phyloP scores from a whole-genome alignment of 2,329 filamentous ascomycete genomes.

The Beauveria medogensis region DNA sequence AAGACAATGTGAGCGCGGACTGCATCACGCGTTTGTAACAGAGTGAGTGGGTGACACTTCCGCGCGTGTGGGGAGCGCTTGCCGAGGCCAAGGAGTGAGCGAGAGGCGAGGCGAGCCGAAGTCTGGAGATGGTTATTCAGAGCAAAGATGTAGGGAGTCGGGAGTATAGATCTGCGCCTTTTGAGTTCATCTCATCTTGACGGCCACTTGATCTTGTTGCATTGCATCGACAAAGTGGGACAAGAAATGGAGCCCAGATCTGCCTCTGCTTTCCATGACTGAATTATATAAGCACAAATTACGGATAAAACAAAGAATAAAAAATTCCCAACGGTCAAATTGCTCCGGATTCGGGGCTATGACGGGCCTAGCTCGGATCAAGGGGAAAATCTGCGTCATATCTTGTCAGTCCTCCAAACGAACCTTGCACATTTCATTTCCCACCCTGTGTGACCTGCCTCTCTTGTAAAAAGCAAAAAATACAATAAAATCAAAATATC shows the following conservation, averaged over 20 bases:
- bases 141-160: not conserved
- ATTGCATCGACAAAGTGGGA: not conserved
- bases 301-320: too few species aligned
- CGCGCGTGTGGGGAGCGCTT: conserved; percentile 24
- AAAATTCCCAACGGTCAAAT: too few species aligned
- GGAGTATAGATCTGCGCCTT: not conserved
- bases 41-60: conserved; percentile 22
- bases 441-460: too few species aligned
- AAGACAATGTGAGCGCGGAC: conserved; percentile 27
- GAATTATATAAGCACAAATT: too few species aligned
- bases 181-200: not conserved
- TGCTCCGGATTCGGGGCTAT: too few species aligned
- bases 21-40: conserved; percentile 22
- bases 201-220: not conserved
- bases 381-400: too few species aligned
- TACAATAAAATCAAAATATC: too few species aligned
- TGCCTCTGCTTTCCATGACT: too few species aligned
- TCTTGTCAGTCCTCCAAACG: too few species aligned
- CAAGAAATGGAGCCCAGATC: too few species aligned
- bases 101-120: not conserved
- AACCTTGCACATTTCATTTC: too few species aligned
- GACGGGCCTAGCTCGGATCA: not conserved
- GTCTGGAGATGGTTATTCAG: not conserved
- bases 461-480: too few species aligned
- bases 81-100: conserved; percentile 12